Evolutionary conservation across 106 monocot genomes (phyloP), one percentile per base, ranked within the genome.

Genomic region (Allium fistulosum): DNA sequence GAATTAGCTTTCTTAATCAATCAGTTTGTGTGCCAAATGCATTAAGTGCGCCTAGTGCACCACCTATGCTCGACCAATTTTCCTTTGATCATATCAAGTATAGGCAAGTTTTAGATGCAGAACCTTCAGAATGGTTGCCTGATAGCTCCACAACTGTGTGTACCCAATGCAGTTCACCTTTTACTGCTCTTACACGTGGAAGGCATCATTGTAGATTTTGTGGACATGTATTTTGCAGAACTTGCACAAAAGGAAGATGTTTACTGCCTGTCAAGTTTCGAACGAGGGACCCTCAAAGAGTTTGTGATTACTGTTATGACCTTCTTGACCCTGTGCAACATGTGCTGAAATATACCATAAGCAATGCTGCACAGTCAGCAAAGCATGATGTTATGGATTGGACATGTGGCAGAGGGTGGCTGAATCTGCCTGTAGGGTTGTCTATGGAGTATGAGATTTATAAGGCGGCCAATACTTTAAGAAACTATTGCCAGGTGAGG

Each of bases 201-300:
- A 84, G 96, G 47, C 96, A 96, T 82, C 96, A 96, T 49, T 96
- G 96, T 66, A 81, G 96, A 45, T 88, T 96, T 74, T 96, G 96
- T 74, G 96, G 96, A 17, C 85, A 83, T 16, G 66, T 96, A 45
- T 96, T 92, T 58, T 96, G 96, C 62, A 76, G 84, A 75, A 58
- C 69, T 53, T 96, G 96, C 72, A 78, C 91, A 16, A 86, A 92
- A 74, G 92, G 91, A 53, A 85, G 84, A 65, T 88, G 81, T 58
- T 77, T 96, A 67, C 50, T 96, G 74, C 96, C 96, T 8, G 67
- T 69, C 57, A 88, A 88, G 70, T 96, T 96, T 49, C 79, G 79
- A 10, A 74, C 69, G 59, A 72, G 84, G 51, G 72, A 96, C 65
- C 96, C 96, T 50, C 88, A 92, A 71, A 85, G 96, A 76, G 96